A percentile compares a stretch with the other conserved stretches of the same genome.
Conservation (phyloP, 1,284 basidiomycete species). For the Coniferiporia sulphurascens region DNA sequence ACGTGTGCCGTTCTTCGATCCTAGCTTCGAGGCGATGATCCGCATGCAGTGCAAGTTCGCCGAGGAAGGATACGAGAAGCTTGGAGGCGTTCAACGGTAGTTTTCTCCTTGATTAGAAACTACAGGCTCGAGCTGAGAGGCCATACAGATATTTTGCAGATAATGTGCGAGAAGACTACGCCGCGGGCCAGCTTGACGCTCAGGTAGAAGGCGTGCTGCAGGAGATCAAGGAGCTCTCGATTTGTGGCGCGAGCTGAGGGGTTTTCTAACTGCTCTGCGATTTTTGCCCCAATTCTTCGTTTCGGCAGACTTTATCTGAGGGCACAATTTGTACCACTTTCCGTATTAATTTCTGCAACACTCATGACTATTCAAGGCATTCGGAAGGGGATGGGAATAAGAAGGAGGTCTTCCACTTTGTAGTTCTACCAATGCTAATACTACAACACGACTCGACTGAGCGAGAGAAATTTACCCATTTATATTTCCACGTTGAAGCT, state of each 20-base stretch:
- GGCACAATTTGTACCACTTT: too few relatives aligned
- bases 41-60: conserved; percentile 96
- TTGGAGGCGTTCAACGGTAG: conserved; percentile 90
- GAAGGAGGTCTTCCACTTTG: too few relatives aligned
- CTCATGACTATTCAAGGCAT: too few relatives aligned
- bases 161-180: conserved; percentile 92
- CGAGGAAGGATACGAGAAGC: conserved; percentile 97
- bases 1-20: conserved; percentile 96
- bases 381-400: too few relatives aligned
- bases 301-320: not conserved
- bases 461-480: too few relatives aligned
- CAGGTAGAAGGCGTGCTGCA: conserved; percentile 93
- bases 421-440: too few relatives aligned
- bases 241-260: conserved; percentile 60
- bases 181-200: conserved; percentile 91
- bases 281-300: not conserved
- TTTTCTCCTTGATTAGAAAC: not conserved
- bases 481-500: too few relatives aligned
- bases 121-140: not conserved
- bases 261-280: not conserved
- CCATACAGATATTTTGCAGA: conserved; percentile 78
- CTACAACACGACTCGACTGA: too few relatives aligned
- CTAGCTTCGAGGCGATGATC: conserved; percentile 98
- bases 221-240: conserved; percentile 95
- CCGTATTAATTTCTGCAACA: too few relatives aligned